These are phyloP conservation scores for Verticillium longisporum DNA, from an alignment of 2,329 filamentous ascomycete species.

Conservation along the genomic window DNA sequence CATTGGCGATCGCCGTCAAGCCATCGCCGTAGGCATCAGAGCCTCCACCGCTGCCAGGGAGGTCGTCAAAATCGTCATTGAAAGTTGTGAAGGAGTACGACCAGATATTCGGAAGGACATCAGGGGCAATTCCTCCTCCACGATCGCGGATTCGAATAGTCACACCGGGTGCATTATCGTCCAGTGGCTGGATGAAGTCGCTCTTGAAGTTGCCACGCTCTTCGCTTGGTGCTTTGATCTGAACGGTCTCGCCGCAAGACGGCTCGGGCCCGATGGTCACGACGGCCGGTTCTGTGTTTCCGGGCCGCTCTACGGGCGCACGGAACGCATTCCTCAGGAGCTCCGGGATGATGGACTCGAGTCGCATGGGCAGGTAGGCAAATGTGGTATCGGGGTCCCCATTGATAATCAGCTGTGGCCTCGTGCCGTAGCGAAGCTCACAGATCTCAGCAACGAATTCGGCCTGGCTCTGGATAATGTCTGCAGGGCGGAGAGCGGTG, in stretches of 20 bases:
- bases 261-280: constrained; percentile 80
- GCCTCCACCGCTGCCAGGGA: constrained; percentile 31
- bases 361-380: constrained; percentile 88
- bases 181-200: constrained; percentile 48
- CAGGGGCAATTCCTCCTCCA: constrained; percentile 86
- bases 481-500: constrained; percentile 74
- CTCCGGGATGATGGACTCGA: constrained; percentile 96
- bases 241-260: constrained; percentile 23
- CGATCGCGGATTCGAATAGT: constrained; percentile 93
- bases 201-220: constrained; percentile 32
- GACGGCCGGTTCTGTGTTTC: constrained; percentile 73
- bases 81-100: constrained; percentile 98
- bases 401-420: constrained; percentile 73
- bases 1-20: constrained; percentile 67
- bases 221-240: constrained; percentile 26
- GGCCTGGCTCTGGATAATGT: constrained; percentile 77
- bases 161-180: constrained; percentile 70
- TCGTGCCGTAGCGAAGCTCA: constrained; percentile 88
- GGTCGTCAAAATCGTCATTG: constrained; percentile 46
- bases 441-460: constrained; percentile 93
- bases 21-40: constrained; percentile 52
- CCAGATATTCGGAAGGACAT: constrained; percentile 83
- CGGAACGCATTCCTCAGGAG: constrained; percentile 95
- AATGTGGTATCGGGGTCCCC: constrained; percentile 85
- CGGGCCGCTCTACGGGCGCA: constrained; percentile 80